Conservation (phyloP, 768 basidiomycete species). For the Amanita rubescens region DNA sequence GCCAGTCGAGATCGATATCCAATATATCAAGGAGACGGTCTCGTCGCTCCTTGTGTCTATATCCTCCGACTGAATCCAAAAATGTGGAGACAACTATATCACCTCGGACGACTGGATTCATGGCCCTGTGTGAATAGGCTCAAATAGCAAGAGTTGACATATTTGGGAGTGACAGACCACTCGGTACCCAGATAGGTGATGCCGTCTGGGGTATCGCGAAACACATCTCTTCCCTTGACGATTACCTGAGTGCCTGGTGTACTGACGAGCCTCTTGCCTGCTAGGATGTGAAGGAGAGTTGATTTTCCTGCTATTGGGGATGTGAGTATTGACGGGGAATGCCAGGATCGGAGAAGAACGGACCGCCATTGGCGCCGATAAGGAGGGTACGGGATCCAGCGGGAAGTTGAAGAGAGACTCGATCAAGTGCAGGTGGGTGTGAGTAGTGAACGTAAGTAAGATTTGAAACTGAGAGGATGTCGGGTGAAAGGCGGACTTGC, state of each 20-base stretch:
- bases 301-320: conserved; percentile 77
- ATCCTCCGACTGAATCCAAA: conserved; percentile 96
- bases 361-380: conserved; percentile 91
- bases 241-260: conserved; percentile 44
- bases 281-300: conserved; percentile 90
- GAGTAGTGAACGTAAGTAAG: conserved; percentile 53
- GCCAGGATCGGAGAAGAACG: conserved; percentile 18
- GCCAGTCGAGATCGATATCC: conserved; percentile 95
- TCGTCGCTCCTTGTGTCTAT: conserved; percentile 83
- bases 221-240: conserved; percentile 81
- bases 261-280: conserved; percentile 80
- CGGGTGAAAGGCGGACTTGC: too few relatives aligned
- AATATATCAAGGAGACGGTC: conserved; percentile 84
- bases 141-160: conserved; percentile 4
- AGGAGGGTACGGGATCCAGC: conserved; percentile 70
- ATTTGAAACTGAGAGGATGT: conserved; percentile 35
- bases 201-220: conserved; percentile 75
- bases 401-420: conserved; percentile 61
- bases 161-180: conserved; percentile 48
- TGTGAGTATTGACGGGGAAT: conserved; percentile 8
- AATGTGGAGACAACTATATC: conserved; percentile 93
- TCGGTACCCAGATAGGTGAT: conserved; percentile 91
- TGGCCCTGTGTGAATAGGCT: conserved; percentile 59
- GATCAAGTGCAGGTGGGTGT: conserved; percentile 34
- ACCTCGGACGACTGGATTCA: conserved; percentile 92